Conservation (phyloP, 805 yeast species). For the Cyberlindnera maritima region DNA sequence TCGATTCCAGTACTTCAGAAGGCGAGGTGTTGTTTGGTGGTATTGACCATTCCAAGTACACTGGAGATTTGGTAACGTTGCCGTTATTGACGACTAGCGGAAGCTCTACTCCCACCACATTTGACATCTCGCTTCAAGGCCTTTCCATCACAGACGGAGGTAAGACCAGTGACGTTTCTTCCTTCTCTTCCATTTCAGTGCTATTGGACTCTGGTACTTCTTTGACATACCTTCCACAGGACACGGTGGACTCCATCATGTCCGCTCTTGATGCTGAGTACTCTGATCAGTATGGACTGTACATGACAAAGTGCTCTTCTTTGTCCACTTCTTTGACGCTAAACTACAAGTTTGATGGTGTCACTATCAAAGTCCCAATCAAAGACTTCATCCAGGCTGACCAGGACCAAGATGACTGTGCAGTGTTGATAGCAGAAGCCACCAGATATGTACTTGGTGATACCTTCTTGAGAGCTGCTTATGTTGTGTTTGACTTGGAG, state of each 20-base stretch:
- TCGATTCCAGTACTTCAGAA: conserved; percentile 31
- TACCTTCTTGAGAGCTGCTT: conserved; percentile 59
- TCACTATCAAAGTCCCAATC: conserved; percentile 3
- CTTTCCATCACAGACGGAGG: not conserved
- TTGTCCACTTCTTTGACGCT: not conserved
- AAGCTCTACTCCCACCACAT: conserved; percentile 29
- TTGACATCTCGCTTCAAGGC: not conserved
- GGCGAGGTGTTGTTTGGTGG: conserved; percentile 66
- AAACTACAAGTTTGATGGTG: conserved; percentile 4
- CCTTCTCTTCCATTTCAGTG: conserved; percentile 23
- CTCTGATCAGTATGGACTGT: conserved; percentile 16
- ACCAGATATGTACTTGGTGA: conserved; percentile 58
- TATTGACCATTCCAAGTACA: conserved; percentile 31
- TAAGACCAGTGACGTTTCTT: not conserved
- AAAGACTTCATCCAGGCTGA: conserved; percentile 1
- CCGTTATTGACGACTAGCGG: conserved; percentile 29
- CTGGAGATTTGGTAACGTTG: conserved; percentile 44
- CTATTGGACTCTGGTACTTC: conserved; percentile 62
- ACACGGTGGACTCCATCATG: conserved; percentile 20
- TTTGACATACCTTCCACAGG: conserved; percentile 41
- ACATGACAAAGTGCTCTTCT: conserved; percentile 3
- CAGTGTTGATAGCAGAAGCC: conserved; percentile 17
- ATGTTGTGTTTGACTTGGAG: conserved; percentile 66
- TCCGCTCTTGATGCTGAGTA: conserved; percentile 31
- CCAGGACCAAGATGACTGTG: not conserved